Evolutionary conservation across 768 basidiomycete species (phyloP), one percentile per base, ranked within the genome.

Genomic region (Austroboletus eburneus): DNA sequence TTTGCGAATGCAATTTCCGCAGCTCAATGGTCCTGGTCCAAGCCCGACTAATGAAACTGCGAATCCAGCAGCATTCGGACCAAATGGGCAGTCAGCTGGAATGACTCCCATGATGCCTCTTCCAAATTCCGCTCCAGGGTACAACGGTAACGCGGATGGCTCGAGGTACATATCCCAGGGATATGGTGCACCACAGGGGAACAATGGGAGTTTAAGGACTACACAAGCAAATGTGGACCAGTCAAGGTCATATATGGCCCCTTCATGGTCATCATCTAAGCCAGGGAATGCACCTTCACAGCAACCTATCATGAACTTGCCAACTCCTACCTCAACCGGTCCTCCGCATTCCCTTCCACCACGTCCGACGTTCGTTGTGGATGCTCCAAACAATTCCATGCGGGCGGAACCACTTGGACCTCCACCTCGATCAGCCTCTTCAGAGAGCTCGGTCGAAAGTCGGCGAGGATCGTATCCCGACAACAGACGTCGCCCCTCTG

Each of bases 391-490:
- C 9, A 45, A 20, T 16, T 39, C 46, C 13, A 49, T 44, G n/a
- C 61, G 56, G 4, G 56, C 56, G 33, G 54, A 58, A 49, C 52
- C 52, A 16, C 39, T 54, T 16, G 49, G 48, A 20, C 55, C 48
- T 18, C 42, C 46, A 21, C 37, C 59, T 10, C 47, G 54, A 45
- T 52, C 63, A 27, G 20, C 23, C 3, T 50, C 65, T 1, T 60
- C 41, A 5, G 51, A 52, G 14, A 48, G 56, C 29, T 24, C 40
- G 9, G 18, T 21, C 22, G 62, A 64, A 21, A 38, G 54, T 20
- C 59, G 57, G 23, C 49, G 63, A 44, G n/a, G 54, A 13, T 27
- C 56, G 21, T 46, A 64, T 14, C 25, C 18, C 41, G 45, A 33
- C 14, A 52, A 56, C 45, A 56, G 56, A 24, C 47, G 21, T 42